Conservation (phyloP, 306 rosid genomes). For the Cicer judaicum region DNA sequence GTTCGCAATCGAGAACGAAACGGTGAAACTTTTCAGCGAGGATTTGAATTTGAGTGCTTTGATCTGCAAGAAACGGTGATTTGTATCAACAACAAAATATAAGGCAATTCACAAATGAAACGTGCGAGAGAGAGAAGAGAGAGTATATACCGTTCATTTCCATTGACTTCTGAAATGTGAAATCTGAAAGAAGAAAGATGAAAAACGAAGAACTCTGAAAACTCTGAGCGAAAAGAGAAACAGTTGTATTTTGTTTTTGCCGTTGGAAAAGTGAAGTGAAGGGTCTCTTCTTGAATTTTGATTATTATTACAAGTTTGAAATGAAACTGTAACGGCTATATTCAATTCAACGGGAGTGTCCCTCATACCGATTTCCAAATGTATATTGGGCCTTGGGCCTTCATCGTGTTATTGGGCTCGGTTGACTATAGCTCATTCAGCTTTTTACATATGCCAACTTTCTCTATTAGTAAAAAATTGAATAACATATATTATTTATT, state of each 20-base stretch:
- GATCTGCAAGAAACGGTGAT: conserved; percentile 52
- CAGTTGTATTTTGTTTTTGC: neutral
- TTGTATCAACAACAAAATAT: neutral
- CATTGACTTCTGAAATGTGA: conserved; percentile 50
- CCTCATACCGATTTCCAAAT: neutral
- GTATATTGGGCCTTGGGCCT: neutral
- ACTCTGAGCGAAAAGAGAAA: conserved; percentile 18
- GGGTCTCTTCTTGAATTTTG: neutral
- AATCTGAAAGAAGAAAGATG: neutral
- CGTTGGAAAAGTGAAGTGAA: neutral
- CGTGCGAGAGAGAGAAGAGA: neutral
- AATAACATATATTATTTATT: too few species aligned
- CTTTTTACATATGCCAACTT: too few species aligned
- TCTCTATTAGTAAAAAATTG: too few species aligned
- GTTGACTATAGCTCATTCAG: neutral
- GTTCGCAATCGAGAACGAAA: conserved; percentile 46
- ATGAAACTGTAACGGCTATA: conserved; percentile 47
- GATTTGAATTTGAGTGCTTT: conserved; percentile 49
- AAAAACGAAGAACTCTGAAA: conserved; percentile 1
- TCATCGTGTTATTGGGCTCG: neutral
- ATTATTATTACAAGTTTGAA: conserved; percentile 3
- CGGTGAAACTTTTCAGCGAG: conserved; percentile 43
- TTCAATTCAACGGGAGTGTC: neutral
- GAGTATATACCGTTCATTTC: conserved; percentile 49
- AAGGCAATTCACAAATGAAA: conserved; percentile 3